These are phyloP conservation scores for Porogramme epimiltina DNA, from an alignment of 1,284 basidiomycete genomes.

Conservation along the genomic window DNA sequence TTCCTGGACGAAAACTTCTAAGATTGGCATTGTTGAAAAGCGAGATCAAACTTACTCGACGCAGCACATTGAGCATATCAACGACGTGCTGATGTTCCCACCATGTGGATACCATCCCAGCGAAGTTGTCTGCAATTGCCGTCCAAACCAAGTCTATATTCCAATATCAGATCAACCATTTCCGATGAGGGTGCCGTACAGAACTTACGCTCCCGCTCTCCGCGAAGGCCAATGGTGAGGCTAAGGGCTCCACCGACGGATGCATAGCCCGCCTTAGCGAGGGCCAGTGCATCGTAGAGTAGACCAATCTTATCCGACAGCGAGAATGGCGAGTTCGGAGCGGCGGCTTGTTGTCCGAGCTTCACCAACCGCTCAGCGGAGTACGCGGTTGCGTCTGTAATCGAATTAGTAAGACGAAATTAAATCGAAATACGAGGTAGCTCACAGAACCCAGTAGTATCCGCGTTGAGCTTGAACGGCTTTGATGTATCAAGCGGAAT, in stretches of 20 bases:
- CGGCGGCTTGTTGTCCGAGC: constrained; percentile 81
- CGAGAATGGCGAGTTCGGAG: constrained; percentile 65
- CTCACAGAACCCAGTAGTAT: constrained; percentile 88
- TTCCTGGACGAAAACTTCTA: constrained; percentile 38
- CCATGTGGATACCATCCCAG: constrained; percentile 71
- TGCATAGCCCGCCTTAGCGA: constrained; percentile 81
- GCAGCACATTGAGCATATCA: constrained; percentile 64
- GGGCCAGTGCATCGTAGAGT: constrained; percentile 78
- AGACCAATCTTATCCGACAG: constrained; percentile 88
- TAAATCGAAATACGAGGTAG: constrained; percentile 15
- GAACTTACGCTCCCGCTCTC: constrained; percentile 75
- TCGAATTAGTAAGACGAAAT: not conserved
- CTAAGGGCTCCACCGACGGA: constrained; percentile 79
- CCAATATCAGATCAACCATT: not conserved
- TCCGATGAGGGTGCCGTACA: not conserved
- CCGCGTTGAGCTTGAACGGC: constrained; percentile 88
- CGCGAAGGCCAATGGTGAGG: constrained; percentile 66
- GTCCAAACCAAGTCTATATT: constrained; percentile 73
- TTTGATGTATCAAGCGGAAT: constrained; percentile 72
- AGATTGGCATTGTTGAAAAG: not conserved
- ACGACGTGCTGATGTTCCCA: constrained; percentile 79
- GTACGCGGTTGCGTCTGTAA: constrained; percentile 86
- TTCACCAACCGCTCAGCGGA: constrained; percentile 77
- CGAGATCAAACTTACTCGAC: constrained; percentile 44
- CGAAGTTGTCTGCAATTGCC: constrained; percentile 59